Evolutionary conservation across 306 rosid species (phyloP).

Genomic region (Datisca glomerata): DNA sequence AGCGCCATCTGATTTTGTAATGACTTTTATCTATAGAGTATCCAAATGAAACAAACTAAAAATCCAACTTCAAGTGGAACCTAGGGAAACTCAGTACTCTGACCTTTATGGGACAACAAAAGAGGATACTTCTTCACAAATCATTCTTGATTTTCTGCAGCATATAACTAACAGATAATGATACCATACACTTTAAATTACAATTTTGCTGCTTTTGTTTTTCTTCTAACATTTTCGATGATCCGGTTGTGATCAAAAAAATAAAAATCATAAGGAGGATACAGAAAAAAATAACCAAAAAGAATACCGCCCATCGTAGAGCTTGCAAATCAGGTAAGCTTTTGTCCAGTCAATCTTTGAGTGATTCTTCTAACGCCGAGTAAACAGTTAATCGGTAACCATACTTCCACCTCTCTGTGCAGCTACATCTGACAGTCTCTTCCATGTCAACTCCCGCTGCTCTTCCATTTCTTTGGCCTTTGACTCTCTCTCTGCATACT

Average conservation of each 20-base stretch:
- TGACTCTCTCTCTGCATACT: constrained; percentile 46
- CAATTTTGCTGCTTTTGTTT: constrained; percentile 11
- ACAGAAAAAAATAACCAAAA: constrained; percentile 1
- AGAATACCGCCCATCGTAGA: constrained; percentile 10
- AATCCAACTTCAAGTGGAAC: too few relatives aligned
- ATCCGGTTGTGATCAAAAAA: not conserved
- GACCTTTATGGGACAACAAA: too few relatives aligned
- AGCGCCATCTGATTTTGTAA: too few relatives aligned
- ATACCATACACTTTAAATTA: constrained; percentile 14
- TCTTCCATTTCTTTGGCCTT: constrained; percentile 51
- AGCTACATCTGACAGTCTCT: constrained; percentile 75
- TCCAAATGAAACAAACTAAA: too few relatives aligned
- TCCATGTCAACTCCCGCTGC: constrained; percentile 63
- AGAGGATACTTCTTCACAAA: constrained; percentile 12
- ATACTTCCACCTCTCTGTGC: constrained; percentile 20
- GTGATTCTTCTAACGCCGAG: too few relatives aligned
- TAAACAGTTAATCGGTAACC: constrained; percentile 9
- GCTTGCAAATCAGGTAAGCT: constrained; percentile 11
- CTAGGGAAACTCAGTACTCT: too few relatives aligned
- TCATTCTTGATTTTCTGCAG: constrained; percentile 17
- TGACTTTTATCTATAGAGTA: too few relatives aligned
- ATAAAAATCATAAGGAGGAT: not conserved
- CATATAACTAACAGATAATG: constrained; percentile 13
- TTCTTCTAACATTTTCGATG: constrained; percentile 13
- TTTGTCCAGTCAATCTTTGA: too few relatives aligned